Conservation (phyloP, 306 rosid genomes). For the Quillaja saponaria region DNA sequence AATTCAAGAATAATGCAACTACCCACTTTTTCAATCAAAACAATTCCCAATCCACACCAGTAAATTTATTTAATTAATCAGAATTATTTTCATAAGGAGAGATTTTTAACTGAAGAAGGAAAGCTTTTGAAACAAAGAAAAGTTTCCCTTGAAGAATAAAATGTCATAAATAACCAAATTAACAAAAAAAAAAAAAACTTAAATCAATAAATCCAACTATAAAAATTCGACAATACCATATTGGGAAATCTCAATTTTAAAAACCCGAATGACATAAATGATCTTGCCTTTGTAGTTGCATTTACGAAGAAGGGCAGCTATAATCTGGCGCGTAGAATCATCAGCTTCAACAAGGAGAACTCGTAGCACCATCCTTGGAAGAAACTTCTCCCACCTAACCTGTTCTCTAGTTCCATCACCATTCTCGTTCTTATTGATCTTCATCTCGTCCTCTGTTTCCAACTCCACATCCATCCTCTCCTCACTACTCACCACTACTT, state of each 20-base stretch:
- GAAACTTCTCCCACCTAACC: constrained; percentile 43
- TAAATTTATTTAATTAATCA: no score
- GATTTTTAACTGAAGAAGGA: background rate
- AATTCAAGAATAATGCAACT: no score
- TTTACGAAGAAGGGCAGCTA: constrained; percentile 76
- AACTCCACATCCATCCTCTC: constrained; percentile 17
- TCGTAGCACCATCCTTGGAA: constrained; percentile 43
- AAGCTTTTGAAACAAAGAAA: background rate
- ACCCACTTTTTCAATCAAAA: no score
- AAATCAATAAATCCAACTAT: no score
- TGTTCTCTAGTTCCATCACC: constrained; percentile 22
- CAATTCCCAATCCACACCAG: no score
- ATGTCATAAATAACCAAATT: background rate
- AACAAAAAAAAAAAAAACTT: background rate
- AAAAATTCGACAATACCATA: background rate
- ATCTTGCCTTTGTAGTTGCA: constrained; percentile 64
- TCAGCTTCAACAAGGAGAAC: constrained; percentile 75
- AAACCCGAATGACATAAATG: background rate
- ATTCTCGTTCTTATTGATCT: constrained; percentile 2
- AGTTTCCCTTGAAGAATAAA: background rate
- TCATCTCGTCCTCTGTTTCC: constrained; percentile 7
- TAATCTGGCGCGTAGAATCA: constrained; percentile 75
- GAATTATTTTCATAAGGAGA: background rate
- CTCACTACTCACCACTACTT: constrained; percentile 27
- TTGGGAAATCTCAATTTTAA: background rate